Evolutionary conservation across 2,329 filamentous ascomycete genomes (phyloP), one percentile per base, ranked within the genome.

Genomic region (Ophiostoma piceae): DNA sequence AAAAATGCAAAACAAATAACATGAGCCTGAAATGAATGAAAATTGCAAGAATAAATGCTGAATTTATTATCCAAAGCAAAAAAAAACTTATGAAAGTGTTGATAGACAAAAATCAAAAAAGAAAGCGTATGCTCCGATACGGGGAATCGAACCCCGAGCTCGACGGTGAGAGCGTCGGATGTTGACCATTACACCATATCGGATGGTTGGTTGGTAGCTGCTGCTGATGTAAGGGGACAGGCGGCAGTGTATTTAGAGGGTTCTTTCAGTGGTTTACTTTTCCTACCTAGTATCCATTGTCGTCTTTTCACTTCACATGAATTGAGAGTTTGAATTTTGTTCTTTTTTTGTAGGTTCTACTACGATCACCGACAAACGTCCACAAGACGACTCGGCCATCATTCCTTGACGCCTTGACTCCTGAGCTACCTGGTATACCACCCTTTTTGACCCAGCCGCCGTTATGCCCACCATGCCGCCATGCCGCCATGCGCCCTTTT

Each of bases 121-220:
- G 29, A 67, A 29, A 32, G 35, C 37, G 32, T 66, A 6, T 66
- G 66, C 71, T 72, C 71, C 71, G 71, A 72, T 72, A 72, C 71
- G 71, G 71, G 71, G 71, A 72, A 72, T 72, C 71, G 71, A 72
- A 72, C 71, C 71, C 71, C 71, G 71, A 72, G 71, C 71, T 72
- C 71, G 71, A 72, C 71, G 71, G 71, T 72, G 71, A 72, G 71
- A 72, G 71, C 71, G 71, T 72, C 71, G 71, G 71, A 72, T 72
- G 71, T 72, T 72, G 68, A 68, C 71, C 71, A 72, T 72, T 72
- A 72, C 71, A 72, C 71, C 71, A 72, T 72, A 72, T 72, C 71
- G 71, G 71, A 72, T 70, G 47, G 47, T 51, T 51, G 35, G 35
- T 35, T 41, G 12, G n/a, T 51, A 26, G 51, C 51, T 54, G n/a